Evolutionary conservation across 306 rosid species (phyloP), one percentile per base, ranked within the genome.

Genomic region (Dalbergia cultrata): DNA sequence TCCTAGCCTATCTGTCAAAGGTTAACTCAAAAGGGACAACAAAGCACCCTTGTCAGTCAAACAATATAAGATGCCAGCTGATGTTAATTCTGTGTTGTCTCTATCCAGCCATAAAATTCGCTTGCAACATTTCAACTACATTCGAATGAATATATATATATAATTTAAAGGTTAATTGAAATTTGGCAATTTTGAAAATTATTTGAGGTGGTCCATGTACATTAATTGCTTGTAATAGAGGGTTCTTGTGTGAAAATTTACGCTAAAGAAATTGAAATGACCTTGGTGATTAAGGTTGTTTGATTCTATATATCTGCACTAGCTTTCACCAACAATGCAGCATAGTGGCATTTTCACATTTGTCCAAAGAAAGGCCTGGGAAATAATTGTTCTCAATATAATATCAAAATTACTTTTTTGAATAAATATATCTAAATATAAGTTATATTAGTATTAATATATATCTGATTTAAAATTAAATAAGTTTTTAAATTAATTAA

Each of bases 11-110:
- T 72, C 65, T 37, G 66, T 72, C 58, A 14, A 59, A 43, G 44
- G 49, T 35, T 53, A 81, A 26, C 67, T 73, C 22, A 13, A 39
- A 71, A 58, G 83, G 64, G 72, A 61, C 79, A 76, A 54, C 41
- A 80, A 80, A 80, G 79, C 49, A 53, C 57, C 47, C 2, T 26
- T 52, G 52, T 80, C 79, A 56, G 67, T 41, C 59, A 54, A 77
- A 67, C 67, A 54, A 77, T 66, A 34, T 26, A 62, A 47, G 56
- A 77, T 67, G 81, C 9, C 75, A 64, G 74, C 45, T 11, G 59
- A 63, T 63, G 74, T 54, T 72, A 63, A 80, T 62, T 50, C 12
- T 80, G 58, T 62, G 57, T 31, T 17, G 84, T 73, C 79, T 60
- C 80, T 65, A 56, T 74, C 56, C 34, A 13, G 22, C 70, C 70